A percentile compares a stretch with the other conserved stretches of the same genome.
Evolutionary conservation across 1,139 yeast species (phyloP).

Genomic region (Dujonia santamariae): DNA sequence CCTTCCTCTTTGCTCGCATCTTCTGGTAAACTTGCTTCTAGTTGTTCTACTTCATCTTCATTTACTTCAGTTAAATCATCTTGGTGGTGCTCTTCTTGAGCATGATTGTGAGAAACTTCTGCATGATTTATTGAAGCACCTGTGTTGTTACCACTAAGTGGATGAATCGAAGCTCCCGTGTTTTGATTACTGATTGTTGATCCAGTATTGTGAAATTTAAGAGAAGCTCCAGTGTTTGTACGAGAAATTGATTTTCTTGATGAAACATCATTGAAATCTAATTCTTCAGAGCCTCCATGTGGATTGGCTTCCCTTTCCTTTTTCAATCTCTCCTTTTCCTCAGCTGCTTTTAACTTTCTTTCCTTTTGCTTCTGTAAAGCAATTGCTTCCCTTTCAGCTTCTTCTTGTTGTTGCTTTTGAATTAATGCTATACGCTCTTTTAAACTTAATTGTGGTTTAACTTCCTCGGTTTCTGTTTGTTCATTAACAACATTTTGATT

Average conservation of each 20-base stretch:
- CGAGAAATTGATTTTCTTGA: slow-evolving; percentile 5
- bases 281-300: neutral
- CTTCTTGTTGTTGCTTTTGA: slow-evolving; percentile 79
- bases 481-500: slow-evolving; percentile 14
- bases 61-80: neutral
- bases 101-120: no score
- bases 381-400: slow-evolving; percentile 71
- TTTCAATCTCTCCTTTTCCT: slow-evolving; percentile 13
- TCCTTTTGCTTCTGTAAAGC: slow-evolving; percentile 56
- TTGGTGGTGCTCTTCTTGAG: neutral
- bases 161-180: no score
- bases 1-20: slow-evolving; percentile 7
- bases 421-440: slow-evolving; percentile 83
- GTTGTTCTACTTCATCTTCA: slow-evolving; percentile 6
- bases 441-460: slow-evolving; percentile 72
- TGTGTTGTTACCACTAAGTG: no score
- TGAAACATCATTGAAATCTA: neutral
- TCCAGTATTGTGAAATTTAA: slow-evolving; percentile 5
- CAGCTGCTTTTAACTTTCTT: slow-evolving; percentile 37
- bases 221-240: slow-evolving; percentile 5
- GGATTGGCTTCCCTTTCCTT: slow-evolving; percentile 3
- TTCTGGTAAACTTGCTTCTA: slow-evolving; percentile 11
- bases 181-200: no score
- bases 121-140: no score
- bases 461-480: slow-evolving; percentile 33